These are phyloP conservation scores for Didymella lethalis DNA, from an alignment of 2,329 filamentous ascomycete genomes.

Conservation along the genomic window DNA sequence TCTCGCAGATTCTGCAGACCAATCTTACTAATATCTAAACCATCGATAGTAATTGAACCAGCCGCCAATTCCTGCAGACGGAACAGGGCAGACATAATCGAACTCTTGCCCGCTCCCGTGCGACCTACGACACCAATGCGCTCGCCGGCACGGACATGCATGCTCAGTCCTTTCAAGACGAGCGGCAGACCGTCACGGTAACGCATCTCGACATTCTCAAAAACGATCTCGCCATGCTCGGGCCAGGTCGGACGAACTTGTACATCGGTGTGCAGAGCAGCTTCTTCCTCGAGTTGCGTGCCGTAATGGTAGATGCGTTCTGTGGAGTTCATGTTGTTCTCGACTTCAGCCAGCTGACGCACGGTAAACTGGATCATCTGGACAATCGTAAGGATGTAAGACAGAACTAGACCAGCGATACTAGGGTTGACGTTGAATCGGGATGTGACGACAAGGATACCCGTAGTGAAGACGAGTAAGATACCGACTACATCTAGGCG, in stretches of 20 bases:
- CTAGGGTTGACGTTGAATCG: constrained; percentile 85
- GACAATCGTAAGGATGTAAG: constrained; percentile 91
- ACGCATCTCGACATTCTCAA: constrained; percentile 61
- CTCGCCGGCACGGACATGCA: constrained; percentile 78
- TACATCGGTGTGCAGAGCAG: constrained; percentile 73
- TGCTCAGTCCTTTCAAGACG: constrained; percentile 60
- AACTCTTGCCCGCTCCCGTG: constrained; percentile 83
- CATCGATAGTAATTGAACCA: constrained; percentile 59
- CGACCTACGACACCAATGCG: constrained; percentile 82
- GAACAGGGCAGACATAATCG: constrained; percentile 84
- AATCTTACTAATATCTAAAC: constrained; percentile 70
- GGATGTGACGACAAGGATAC: constrained; percentile 90
- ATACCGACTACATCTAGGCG: constrained; percentile 87
- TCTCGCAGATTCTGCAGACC: constrained; percentile 79
- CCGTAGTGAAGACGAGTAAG: constrained; percentile 83
- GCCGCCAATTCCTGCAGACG: constrained; percentile 65
- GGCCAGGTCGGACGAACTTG: constrained; percentile 82
- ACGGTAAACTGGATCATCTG: constrained; percentile 97
- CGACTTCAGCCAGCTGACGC: constrained; percentile 90
- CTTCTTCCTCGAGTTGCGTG: constrained; percentile 85
- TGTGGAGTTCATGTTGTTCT: constrained; percentile 97
- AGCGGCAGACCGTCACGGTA: constrained; percentile 59
- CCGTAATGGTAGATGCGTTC: constrained; percentile 93
- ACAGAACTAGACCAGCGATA: constrained; percentile 86
- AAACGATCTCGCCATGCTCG: constrained; percentile 74